phyloP scores from a whole-genome alignment of 139 green algal species.

The Micromonas pusilla region DNA sequence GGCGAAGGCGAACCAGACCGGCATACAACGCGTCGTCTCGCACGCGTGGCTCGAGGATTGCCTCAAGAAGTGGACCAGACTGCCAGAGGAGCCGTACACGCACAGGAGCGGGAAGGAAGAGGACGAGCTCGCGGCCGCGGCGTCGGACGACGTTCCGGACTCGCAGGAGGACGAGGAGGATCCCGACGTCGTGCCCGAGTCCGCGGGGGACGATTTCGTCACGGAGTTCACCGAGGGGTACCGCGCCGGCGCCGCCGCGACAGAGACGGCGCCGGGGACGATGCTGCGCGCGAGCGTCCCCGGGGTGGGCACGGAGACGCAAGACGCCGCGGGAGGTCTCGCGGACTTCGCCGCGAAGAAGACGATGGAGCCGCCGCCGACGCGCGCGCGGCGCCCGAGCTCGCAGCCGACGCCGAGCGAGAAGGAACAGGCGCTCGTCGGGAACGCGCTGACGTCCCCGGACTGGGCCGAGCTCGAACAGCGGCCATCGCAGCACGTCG shows the following conservation, averaged over 20 bases:
- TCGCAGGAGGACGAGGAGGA: background rate
- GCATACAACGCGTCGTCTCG: background rate
- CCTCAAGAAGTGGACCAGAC: background rate
- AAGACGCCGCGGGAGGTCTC: background rate
- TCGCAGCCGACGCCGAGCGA: background rate
- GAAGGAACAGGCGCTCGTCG: no score
- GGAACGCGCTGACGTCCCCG: background rate
- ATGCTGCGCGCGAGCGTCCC: background rate
- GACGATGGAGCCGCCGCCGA: no score
- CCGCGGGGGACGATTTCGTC: background rate
- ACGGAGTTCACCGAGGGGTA: background rate
- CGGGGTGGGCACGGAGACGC: background rate
- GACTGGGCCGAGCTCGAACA: background rate
- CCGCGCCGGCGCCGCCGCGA: no score
- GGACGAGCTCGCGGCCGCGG: conserved; percentile 1
- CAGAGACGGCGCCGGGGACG: background rate
- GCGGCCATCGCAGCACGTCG: background rate
- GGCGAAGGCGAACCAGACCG: background rate
- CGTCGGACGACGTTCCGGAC: conserved; percentile 10
- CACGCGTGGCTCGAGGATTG: conserved; percentile 21
- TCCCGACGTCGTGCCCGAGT: background rate
- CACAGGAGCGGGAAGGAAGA: conserved; percentile 13
- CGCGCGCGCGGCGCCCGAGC: no score
- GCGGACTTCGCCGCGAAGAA: background rate
- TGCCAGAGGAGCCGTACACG: background rate